Evolutionary conservation across 2,329 filamentous ascomycete species (phyloP), one percentile per base, ranked within the genome.

Genomic region (Mycosphaerella sp.): DNA sequence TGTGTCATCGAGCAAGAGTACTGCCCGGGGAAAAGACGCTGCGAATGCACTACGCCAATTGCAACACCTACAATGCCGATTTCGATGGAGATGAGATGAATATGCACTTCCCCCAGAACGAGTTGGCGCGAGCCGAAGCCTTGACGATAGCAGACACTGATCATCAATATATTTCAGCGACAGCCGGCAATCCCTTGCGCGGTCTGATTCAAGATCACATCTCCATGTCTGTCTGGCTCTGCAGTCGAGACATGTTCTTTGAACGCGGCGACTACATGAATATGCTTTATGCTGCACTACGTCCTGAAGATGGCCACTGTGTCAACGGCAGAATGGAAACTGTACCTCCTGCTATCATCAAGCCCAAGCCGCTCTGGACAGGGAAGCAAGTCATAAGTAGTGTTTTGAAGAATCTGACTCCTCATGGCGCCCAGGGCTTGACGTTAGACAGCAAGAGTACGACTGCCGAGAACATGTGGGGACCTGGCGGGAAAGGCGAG

Each of bases 1-100:
- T 98, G 93, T 90, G 89, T 53, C 93, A 98, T 72, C 82, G 90
- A 62, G 93, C 93, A 45, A 82, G 90, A 54, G 91, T 98, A 5
- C 74, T 98, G 14, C 87, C 89, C 0, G 90, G 89, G 32, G 94
- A 98, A 70, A 95, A 95, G 73, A 97, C 93, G 0, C 90, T 98
- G 67, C 89, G 93, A 59, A 97, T 98, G 91, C 93, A 98, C 74
- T 98, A 98, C 72, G 91, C 93, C 63, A 98, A 98, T 69, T 97
- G 93, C 70, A 98, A 98, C 66, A 96, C 93, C 0, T 98, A 98
- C 77, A 98, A 98, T 63, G 93, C 93, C 28, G 93, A 98, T 77
- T 98, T 98, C 66, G 94, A 98, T 65, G 93, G 93, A 69, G 93
- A 98, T 67, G 93, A 98, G 71, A 98, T 98, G 93, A 98, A 98